Conservation (phyloP, 2,329 filamentous ascomycete genomes). For the Neospermospora avenae region DNA sequence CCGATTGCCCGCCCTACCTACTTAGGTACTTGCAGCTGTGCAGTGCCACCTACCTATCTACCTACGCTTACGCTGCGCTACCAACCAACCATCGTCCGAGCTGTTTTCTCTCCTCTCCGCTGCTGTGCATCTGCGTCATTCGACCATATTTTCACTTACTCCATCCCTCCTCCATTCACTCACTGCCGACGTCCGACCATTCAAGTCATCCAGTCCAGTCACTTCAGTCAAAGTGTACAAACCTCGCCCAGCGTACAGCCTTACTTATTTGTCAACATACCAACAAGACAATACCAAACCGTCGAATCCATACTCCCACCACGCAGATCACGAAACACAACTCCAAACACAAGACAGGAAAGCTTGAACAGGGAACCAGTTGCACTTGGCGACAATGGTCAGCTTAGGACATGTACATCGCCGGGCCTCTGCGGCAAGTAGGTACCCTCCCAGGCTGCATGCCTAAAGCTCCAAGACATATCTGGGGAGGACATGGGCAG, state of each 20-base stretch:
- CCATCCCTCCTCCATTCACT: background rate
- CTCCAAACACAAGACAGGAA: background rate
- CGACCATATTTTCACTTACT: background rate
- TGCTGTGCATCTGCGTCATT: background rate
- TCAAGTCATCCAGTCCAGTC: background rate
- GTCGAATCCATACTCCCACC: background rate
- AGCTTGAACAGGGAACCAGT: background rate
- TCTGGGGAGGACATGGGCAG: background rate
- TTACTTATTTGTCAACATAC: slow-evolving; percentile 4
- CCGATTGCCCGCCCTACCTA: too few relatives aligned
- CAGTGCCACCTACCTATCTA: background rate
- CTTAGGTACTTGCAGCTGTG: too few relatives aligned
- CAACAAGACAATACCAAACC: background rate
- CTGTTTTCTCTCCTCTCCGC: background rate
- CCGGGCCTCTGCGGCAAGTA: slow-evolving; percentile 44
- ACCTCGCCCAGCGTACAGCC: background rate
- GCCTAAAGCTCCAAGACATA: slow-evolving; percentile 5
- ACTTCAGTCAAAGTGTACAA: background rate
- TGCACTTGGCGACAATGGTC: slow-evolving; percentile 27
- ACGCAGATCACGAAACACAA: background rate
- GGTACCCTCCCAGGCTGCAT: slow-evolving; percentile 26
- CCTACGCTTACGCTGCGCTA: background rate
- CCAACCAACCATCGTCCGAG: slow-evolving; percentile 3
- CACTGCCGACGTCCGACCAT: background rate
- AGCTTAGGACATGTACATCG: slow-evolving; percentile 44